phyloP scores from a whole-genome alignment of 2,329 filamentous ascomycete species.

The Spiromastix sp. region DNA sequence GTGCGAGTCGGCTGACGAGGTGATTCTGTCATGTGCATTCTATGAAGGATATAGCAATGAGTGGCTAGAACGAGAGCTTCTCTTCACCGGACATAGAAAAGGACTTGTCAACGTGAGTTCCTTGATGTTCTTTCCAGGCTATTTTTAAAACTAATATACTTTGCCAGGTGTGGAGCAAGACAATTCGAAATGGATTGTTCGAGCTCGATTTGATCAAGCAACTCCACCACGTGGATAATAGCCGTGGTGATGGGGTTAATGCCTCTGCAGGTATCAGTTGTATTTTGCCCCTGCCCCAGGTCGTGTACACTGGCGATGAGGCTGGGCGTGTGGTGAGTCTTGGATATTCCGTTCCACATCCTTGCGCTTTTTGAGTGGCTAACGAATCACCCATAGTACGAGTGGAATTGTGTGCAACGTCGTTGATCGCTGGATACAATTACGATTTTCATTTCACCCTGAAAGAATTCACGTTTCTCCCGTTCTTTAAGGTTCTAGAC shows the following conservation, averaged over 20 bases:
- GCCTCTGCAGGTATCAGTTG: conserved; percentile 65
- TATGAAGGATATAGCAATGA: conserved; percentile 87
- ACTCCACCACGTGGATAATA: conserved; percentile 67
- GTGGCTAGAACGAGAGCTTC: conserved; percentile 75
- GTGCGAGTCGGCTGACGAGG: conserved; percentile 62
- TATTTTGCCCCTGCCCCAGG: conserved; percentile 69
- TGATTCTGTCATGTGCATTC: conserved; percentile 72
- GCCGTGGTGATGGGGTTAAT: conserved; percentile 48
- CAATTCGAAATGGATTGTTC: conserved; percentile 55
- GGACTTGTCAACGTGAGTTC: conserved; percentile 63
- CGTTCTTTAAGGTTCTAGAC: too few species aligned
- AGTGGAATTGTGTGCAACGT: conserved; percentile 47
- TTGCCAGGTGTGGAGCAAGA: conserved; percentile 46
- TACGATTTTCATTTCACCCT: too few species aligned
- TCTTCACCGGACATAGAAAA: conserved; percentile 79
- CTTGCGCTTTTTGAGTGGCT: neutral
- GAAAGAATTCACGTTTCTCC: too few species aligned
- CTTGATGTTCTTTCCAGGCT: neutral
- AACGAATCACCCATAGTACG: conserved; percentile 32
- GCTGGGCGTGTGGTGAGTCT: conserved; percentile 73
- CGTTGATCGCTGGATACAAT: conserved; percentile 21
- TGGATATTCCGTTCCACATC: neutral
- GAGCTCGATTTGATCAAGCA: conserved; percentile 67
- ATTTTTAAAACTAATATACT: neutral
- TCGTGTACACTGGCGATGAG: conserved; percentile 90